A percentile compares a stretch with the other conserved stretches of the same genome.
Conservation (phyloP, 1,284 basidiomycete genomes). For the Pyrrhoderma noxium region DNA sequence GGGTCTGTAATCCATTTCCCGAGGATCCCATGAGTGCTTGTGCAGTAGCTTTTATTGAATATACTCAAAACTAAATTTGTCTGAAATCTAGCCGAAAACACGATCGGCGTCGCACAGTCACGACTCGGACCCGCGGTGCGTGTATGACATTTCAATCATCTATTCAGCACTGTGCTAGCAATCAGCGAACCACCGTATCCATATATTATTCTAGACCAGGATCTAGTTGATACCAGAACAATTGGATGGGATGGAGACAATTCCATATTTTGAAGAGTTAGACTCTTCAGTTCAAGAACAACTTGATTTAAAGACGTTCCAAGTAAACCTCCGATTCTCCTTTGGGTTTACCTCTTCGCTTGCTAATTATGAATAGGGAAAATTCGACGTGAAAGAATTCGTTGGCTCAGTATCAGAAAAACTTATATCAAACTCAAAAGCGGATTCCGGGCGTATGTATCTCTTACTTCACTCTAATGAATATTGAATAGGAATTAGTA, state of each 20-base stretch:
- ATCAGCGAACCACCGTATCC: too few species aligned
- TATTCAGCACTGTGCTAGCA: too few species aligned
- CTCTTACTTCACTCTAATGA: not conserved
- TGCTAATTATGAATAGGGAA: slow-evolving; percentile 44
- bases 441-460: slow-evolving; percentile 72
- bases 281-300: slow-evolving; percentile 57
- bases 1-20: slow-evolving; percentile 49
- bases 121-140: too few species aligned
- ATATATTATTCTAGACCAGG: too few species aligned
- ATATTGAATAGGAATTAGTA: not conserved
- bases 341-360: not conserved
- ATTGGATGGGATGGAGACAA: not conserved
- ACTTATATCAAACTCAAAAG: slow-evolving; percentile 77
- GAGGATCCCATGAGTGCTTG: too few species aligned
- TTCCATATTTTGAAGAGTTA: slow-evolving; percentile 23
- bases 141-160: too few species aligned
- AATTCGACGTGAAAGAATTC: slow-evolving; percentile 91
- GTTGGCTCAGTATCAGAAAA: slow-evolving; percentile 80
- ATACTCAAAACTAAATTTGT: too few species aligned
- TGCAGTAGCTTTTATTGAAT: too few species aligned
- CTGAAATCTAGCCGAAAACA: not conserved
- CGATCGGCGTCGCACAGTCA: not conserved
- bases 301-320: slow-evolving; percentile 60
- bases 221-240: too few species aligned
- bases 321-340: slow-evolving; percentile 32